phyloP scores from a whole-genome alignment of 2,329 filamentous ascomycete genomes.

The Aspergillus nomiae region DNA sequence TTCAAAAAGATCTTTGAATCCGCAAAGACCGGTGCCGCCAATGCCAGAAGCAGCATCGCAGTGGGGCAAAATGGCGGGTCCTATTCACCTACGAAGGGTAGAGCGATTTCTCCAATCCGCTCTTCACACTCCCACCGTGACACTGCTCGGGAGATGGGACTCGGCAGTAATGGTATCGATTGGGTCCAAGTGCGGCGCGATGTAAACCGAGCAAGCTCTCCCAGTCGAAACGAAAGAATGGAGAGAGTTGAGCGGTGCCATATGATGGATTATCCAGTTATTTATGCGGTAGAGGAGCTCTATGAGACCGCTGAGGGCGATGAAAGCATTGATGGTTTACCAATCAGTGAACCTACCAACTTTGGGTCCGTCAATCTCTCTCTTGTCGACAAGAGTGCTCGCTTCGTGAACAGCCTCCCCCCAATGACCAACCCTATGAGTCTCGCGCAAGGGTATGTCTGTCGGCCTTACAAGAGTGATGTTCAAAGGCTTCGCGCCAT shows the following conservation, averaged over 20 bases:
- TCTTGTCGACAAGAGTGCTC: constrained; percentile 92
- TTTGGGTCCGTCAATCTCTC: constrained; percentile 77
- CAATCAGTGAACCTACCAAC: constrained; percentile 79
- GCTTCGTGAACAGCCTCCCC: constrained; percentile 83
- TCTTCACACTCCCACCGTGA: constrained; percentile 45
- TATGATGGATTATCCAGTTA: constrained; percentile 87
- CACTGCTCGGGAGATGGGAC: constrained; percentile 69
- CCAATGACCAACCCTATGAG: constrained; percentile 78
- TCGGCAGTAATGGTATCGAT: constrained; percentile 63
- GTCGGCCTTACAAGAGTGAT: constrained; percentile 89
- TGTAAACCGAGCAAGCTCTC: constrained; percentile 90
- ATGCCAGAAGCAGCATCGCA: constrained; percentile 80
- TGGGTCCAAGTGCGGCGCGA: constrained; percentile 98
- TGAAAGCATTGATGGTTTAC: constrained; percentile 80
- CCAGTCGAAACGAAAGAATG: constrained; percentile 82
- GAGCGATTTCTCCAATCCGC: constrained; percentile 47
- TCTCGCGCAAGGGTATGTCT: constrained; percentile 88
- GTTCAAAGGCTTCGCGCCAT: constrained; percentile 91
- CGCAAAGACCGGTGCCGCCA: constrained; percentile 91
- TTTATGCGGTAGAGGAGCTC: constrained; percentile 87
- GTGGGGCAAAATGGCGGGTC: constrained; percentile 55
- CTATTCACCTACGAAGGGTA: constrained; percentile 52
- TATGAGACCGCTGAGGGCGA: constrained; percentile 85
- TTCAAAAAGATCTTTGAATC: constrained; percentile 95
- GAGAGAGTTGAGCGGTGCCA: constrained; percentile 88